phyloP scores from a whole-genome alignment of 2,329 filamentous ascomycete species.

The Coleophoma crateriformis region DNA sequence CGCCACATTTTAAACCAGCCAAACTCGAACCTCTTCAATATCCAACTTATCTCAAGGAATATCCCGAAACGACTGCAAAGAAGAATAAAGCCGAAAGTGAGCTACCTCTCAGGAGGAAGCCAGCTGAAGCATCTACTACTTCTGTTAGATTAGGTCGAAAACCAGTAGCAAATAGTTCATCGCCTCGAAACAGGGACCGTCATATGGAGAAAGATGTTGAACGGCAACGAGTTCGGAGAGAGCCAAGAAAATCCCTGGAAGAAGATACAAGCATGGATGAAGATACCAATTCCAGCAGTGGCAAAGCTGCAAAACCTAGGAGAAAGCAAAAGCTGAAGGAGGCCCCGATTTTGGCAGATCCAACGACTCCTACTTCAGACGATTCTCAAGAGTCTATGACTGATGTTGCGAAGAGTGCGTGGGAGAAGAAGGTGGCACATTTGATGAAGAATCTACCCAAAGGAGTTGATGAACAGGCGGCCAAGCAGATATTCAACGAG shows the following conservation, averaged over 20 bases:
- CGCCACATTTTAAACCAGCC: slow-evolving; percentile 15
- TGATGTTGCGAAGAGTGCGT: slow-evolving; percentile 41
- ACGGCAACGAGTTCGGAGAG: slow-evolving; percentile 14
- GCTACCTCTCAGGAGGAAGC: slow-evolving; percentile 23
- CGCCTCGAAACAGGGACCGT: slow-evolving; percentile 23
- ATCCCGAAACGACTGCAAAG: slow-evolving; percentile 25
- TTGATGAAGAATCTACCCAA: slow-evolving; percentile 74
- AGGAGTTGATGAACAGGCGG: slow-evolving; percentile 76
- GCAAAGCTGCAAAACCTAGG: slow-evolving; percentile 14
- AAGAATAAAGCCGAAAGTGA: slow-evolving; percentile 17
- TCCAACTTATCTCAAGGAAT: slow-evolving; percentile 29
- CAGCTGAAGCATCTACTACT: slow-evolving; percentile 8
- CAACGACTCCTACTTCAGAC: slow-evolving; percentile 39
- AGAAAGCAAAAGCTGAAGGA: slow-evolving; percentile 27
- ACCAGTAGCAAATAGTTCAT: slow-evolving; percentile 26
- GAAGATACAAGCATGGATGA: slow-evolving; percentile 24
- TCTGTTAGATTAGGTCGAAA: slow-evolving; percentile 21
- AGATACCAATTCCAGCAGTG: slow-evolving; percentile 21
- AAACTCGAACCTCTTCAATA: slow-evolving; percentile 32
- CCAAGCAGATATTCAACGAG: slow-evolving; percentile 91
- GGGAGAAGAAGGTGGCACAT: slow-evolving; percentile 55
- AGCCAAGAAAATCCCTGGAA: slow-evolving; percentile 11
- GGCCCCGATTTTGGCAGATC: slow-evolving; percentile 26
- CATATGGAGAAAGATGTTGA: slow-evolving; percentile 18
- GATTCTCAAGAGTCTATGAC: slow-evolving; percentile 35